A percentile compares a stretch with the other conserved stretches of the same genome.
phyloP scores from a whole-genome alignment of 495 filamentous ascomycete genomes.

The Letharia lupina region DNA sequence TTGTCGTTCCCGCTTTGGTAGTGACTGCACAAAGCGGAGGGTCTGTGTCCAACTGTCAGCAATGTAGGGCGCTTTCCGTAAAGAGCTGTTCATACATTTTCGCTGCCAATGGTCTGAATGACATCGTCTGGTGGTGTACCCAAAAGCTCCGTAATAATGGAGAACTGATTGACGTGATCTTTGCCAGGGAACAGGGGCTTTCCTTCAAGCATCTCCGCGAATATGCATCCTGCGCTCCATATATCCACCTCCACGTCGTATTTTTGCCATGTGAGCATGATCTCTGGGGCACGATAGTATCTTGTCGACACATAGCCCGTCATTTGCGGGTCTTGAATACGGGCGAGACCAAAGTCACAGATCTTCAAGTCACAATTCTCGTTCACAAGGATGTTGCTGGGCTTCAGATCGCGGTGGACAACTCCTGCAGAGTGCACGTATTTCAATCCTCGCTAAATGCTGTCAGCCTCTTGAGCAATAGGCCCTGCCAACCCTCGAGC shows the following conservation, averaged over 20 bases:
- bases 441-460: slow-evolving; percentile 78
- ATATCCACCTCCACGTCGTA: slow-evolving; percentile 99
- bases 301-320: slow-evolving; percentile 97
- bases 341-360: slow-evolving; percentile 94
- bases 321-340: slow-evolving; percentile 99
- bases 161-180: slow-evolving; percentile 99
- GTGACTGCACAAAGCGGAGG: slow-evolving; percentile 90
- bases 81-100: slow-evolving; percentile 60
- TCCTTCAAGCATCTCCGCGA: slow-evolving; percentile 97
- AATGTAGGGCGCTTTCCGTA: slow-evolving; percentile 6
- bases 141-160: slow-evolving; percentile 94
- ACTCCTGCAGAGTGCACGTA: slow-evolving; percentile 98
- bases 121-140: slow-evolving; percentile 98
- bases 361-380: slow-evolving; percentile 99
- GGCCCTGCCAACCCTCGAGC: background rate
- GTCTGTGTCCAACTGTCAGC: slow-evolving; percentile 49
- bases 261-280: slow-evolving; percentile 99
- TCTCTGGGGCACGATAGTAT: slow-evolving; percentile 97
- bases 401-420: slow-evolving; percentile 94
- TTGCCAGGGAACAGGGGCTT: slow-evolving; percentile 98
- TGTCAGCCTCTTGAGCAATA: background rate
- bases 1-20: slow-evolving; percentile 91
- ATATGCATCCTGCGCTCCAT: slow-evolving; percentile 98
- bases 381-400: slow-evolving; percentile 97
- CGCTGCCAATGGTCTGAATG: slow-evolving; percentile 95